Evolutionary conservation across 805 yeast genomes (phyloP), one percentile per base, ranked within the genome.

Genomic region (Lachancea thermotolerans): DNA sequence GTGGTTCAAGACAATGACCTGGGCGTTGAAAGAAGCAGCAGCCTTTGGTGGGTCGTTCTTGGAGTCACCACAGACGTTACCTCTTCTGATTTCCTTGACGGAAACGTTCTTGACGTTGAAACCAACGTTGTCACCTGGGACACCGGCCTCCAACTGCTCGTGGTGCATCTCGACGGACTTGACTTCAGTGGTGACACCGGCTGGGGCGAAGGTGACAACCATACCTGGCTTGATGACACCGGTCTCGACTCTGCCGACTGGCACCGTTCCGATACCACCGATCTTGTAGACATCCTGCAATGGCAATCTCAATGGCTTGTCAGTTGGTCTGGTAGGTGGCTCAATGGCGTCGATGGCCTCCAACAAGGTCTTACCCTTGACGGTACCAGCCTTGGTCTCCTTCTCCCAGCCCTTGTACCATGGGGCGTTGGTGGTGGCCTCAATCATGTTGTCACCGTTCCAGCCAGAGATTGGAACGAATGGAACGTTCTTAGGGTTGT

Each of bases 381-480:
- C 68, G 62, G 72, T 73, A 71, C 85, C 82, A 60, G 78, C 69
- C 77, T 82, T 76, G 80, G 82, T 74, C 79, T 81, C 84, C 78
- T 80, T 79, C 66, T 70, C 68, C 93, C 89, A 79, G 68, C 91
- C 86, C 84, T 85, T 77, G 85, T 78, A 78, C 93, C 93, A 84
- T 68, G 87, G 78, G 73, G 85, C 80, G 85, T 84, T 84, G 60
- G 82, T 47, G 60, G 89, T 80, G 44, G 85, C 65, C 75, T 84
- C 91, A 71, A 84, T 80, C 93, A 84, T 84, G 88, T 84, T 84
- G 77, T 84, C 93, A 78, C 95, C 95, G 75, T 82, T 80, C 83
- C 91, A 82, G 66, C 95, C 95, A 64, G 93, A 85, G 71, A 83
- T 81, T 70, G 95, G 95, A 65, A 86, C 90, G 80, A 85, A 86